Evolutionary conservation across 306 rosid species (phyloP).

Genomic region (Vigna angularis): DNA sequence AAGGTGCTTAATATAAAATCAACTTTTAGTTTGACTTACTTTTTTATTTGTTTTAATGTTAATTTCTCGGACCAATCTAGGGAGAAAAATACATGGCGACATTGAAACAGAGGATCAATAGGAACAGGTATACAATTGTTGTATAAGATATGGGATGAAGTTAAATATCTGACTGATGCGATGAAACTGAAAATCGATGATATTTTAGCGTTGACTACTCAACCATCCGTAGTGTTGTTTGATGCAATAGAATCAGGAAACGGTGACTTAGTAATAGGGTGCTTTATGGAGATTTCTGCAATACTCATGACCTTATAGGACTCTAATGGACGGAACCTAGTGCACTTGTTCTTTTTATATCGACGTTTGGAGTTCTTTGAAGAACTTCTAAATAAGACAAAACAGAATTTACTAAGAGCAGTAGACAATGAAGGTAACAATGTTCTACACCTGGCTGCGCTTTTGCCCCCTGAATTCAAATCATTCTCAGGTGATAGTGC

Average conservation of each 20-base stretch:
- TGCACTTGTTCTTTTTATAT: neutral
- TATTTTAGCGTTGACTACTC: neutral
- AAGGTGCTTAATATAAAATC: too few species aligned
- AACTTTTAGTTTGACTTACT: too few species aligned
- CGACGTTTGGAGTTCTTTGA: neutral
- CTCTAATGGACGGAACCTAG: neutral
- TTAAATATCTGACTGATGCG: too few species aligned
- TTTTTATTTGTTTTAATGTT: too few species aligned
- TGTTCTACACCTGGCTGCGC: constrained; percentile 34
- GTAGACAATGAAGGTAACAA: constrained; percentile 15
- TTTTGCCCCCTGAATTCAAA: neutral
- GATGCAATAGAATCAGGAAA: constrained; percentile 25
- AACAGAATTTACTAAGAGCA: neutral
- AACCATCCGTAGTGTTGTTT: neutral
- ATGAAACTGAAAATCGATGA: neutral
- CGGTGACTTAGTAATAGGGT: neutral
- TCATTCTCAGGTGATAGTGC: neutral
- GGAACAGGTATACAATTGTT: neutral
- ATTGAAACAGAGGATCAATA: too few species aligned
- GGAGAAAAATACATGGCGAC: too few species aligned
- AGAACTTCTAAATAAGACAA: too few species aligned
- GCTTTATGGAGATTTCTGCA: neutral
- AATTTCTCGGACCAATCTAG: too few species aligned
- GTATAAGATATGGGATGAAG: neutral
- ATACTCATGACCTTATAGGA: neutral